Evolutionary conservation across 306 rosid species (phyloP).

Genomic region (Castanopsis chinensis): DNA sequence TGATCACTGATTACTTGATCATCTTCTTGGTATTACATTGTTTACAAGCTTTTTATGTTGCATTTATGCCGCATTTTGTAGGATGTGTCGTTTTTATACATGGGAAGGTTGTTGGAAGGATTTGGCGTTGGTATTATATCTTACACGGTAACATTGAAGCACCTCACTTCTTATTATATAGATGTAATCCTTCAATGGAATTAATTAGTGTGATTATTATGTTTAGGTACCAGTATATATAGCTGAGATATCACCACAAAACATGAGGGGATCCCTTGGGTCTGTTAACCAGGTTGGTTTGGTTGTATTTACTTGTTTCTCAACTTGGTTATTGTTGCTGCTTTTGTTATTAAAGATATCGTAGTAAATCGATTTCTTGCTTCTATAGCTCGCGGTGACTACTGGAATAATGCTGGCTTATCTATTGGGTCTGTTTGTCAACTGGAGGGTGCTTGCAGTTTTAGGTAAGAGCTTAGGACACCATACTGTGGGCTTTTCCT

Average conservation of each 20-base stretch:
- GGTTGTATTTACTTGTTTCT: constrained; percentile 16
- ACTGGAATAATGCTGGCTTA: constrained; percentile 75
- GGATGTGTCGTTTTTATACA: constrained; percentile 71
- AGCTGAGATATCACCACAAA: constrained; percentile 84
- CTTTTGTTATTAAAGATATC: background rate
- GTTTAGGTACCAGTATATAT: constrained; percentile 85
- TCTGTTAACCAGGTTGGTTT: constrained; percentile 75
- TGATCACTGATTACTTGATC: background rate
- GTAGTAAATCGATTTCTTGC: background rate
- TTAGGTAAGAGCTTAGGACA: constrained; percentile 46
- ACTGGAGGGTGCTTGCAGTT: constrained; percentile 83
- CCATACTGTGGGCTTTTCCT: constrained; percentile 20
- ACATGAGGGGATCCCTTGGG: constrained; percentile 83
- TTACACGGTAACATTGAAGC: constrained; percentile 57
- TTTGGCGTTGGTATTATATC: constrained; percentile 93
- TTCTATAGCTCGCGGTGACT: constrained; percentile 69
- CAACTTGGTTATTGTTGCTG: background rate
- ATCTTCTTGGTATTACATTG: background rate
- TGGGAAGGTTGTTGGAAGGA: constrained; percentile 91
- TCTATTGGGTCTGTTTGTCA: constrained; percentile 69
- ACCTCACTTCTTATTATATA: background rate
- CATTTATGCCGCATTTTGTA: constrained; percentile 19
- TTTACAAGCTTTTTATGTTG: background rate
- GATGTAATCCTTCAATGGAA: constrained; percentile 1
- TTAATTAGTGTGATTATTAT: constrained; percentile 22